phyloP scores from a whole-genome alignment of 441 rosid genomes.

The Syzygium syzygioides region DNA sequence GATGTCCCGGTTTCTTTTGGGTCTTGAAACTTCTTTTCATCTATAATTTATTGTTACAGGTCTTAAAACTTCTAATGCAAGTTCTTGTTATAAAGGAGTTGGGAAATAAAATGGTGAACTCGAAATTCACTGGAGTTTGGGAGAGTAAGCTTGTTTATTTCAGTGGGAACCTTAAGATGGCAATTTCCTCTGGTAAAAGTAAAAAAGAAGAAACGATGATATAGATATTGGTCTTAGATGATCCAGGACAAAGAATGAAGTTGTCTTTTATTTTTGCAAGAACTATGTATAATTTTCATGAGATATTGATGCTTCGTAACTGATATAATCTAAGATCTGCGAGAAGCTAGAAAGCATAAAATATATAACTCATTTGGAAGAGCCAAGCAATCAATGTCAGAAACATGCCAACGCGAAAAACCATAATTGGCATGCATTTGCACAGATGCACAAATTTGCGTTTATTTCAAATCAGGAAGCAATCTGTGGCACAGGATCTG shows the following conservation, averaged over 20 bases:
- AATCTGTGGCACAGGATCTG: slow-evolving; percentile 25
- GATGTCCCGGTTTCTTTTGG: neutral
- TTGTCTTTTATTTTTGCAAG: neutral
- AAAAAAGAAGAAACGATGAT: neutral
- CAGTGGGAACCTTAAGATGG: neutral
- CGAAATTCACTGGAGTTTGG: neutral
- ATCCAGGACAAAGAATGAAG: neutral
- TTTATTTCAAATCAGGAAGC: slow-evolving; percentile 21
- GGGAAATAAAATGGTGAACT: neutral
- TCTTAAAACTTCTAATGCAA: neutral
- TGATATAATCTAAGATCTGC: neutral
- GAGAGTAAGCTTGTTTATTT: neutral
- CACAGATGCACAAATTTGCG: neutral
- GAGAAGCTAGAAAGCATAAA: neutral
- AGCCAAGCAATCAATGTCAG: neutral
- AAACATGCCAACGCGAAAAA: neutral
- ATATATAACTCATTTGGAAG: neutral
- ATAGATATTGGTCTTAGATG: neutral
- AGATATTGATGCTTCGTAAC: neutral
- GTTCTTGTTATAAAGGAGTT: neutral
- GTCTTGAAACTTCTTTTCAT: neutral
- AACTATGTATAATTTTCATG: neutral
- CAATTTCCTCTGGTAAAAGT: neutral
- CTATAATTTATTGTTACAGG: neutral
- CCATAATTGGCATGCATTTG: neutral